A percentile compares a stretch with the other conserved stretches of the same genome.
These are phyloP conservation scores for Vitis hybrid DNA, from an alignment of 177 flowering plant genomes.

Conservation along the genomic window DNA sequence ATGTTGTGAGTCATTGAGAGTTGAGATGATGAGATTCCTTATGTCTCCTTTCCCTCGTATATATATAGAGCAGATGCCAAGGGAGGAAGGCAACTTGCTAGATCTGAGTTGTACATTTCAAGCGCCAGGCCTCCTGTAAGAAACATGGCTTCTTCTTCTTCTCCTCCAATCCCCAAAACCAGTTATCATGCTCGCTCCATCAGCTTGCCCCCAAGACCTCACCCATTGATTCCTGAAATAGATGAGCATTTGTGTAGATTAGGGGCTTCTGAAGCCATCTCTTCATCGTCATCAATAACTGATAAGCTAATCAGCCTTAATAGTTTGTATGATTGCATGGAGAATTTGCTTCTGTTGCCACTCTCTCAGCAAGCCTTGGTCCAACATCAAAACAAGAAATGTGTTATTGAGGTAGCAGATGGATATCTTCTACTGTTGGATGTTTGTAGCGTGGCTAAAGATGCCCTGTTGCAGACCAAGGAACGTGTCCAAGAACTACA, in stretches of 20 bases:
- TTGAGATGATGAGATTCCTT: not conserved
- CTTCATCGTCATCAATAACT: conserved; percentile 14
- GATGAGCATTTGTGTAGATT: conserved; percentile 21
- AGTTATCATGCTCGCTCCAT: conserved; percentile 19
- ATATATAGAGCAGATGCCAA: not conserved
- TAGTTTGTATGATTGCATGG: conserved; percentile 22
- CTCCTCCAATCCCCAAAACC: conserved; percentile 24
- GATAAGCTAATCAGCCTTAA: conserved; percentile 15
- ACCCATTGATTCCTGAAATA: conserved; percentile 10
- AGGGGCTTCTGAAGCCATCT: conserved; percentile 15
- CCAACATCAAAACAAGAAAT: not conserved
- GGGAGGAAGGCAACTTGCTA: not conserved
- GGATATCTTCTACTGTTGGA: conserved; percentile 30
- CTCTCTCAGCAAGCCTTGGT: conserved; percentile 19
- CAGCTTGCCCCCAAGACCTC: conserved; percentile 28
- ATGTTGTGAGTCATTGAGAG: no score
- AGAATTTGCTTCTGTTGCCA: conserved; percentile 27
- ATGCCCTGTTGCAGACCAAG: conserved; percentile 18
- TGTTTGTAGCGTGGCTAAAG: conserved; percentile 14
- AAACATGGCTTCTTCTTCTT: conserved; percentile 9
- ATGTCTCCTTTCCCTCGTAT: not conserved
- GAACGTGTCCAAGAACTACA: conserved; percentile 20
- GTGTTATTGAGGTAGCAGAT: conserved; percentile 20
- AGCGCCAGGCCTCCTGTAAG: not conserved
- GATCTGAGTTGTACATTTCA: not conserved